Percentiles rank a stretch among this genome's conserved stretches.
These are phyloP conservation scores for Sporobolomyces pararoseus DNA, from an alignment of 768 basidiomycete species.

Conservation along the genomic window DNA sequence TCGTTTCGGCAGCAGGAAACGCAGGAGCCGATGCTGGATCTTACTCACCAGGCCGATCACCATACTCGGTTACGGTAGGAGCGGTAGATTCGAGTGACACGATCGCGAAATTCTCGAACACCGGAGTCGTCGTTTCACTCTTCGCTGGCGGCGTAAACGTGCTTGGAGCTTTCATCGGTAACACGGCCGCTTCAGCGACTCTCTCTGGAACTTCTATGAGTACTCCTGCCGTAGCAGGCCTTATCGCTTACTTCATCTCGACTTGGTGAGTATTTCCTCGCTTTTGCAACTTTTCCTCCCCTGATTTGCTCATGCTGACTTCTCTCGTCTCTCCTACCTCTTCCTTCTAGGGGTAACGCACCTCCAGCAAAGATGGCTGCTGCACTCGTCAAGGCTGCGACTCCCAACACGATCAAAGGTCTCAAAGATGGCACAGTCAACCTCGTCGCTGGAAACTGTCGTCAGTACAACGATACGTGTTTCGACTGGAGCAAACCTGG, in stretches of 20 bases:
- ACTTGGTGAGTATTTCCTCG: conserved; percentile 13
- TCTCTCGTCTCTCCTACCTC: too few species aligned
- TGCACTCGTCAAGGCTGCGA: conserved; percentile 18
- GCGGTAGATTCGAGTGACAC: conserved; percentile 17
- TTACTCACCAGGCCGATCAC: conserved; percentile 6
- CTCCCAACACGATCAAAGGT: conserved; percentile 14
- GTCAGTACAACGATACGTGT: conserved; percentile 17
- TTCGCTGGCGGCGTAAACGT: conserved; percentile 26
- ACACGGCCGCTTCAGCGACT: conserved; percentile 16
- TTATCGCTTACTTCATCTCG: conserved; percentile 27
- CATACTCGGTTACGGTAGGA: conserved; percentile 21
- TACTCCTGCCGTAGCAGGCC: conserved; percentile 14
- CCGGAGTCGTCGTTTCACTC: conserved; percentile 14
- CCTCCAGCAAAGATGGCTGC: conserved; percentile 10
- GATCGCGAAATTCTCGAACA: conserved; percentile 21
- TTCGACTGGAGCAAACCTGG: conserved; percentile 22
- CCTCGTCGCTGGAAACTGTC: conserved; percentile 26
- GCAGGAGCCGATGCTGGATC: conserved; percentile 9
- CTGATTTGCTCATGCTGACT: too few species aligned
- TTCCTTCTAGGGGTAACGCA: conserved; percentile 17
- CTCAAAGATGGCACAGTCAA: conserved; percentile 16
- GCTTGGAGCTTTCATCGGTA: conserved; percentile 22
- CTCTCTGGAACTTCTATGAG: conserved; percentile 18
- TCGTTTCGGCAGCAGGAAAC: conserved; percentile 8
- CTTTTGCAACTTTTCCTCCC: not conserved